Evolutionary conservation across 2,329 filamentous ascomycete genomes (phyloP).

Genomic region (Xylaria digitata): DNA sequence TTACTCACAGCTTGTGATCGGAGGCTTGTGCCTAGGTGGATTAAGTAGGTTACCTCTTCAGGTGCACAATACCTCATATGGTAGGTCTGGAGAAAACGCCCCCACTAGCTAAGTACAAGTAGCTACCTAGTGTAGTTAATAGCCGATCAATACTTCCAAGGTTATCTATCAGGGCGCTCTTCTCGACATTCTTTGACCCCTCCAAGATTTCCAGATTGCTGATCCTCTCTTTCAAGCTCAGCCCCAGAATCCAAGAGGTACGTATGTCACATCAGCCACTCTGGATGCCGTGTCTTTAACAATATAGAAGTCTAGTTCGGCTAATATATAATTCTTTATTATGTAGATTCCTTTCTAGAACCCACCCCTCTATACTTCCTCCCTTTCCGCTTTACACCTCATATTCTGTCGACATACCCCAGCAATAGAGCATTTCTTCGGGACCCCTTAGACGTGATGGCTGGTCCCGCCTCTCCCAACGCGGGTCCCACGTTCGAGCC

Average conservation of each 20-base stretch:
- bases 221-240: constrained; percentile 26
- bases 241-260: constrained; percentile 32
- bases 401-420: constrained; percentile 10
- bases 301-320: constrained; percentile 11
- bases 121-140: not conserved
- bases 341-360: constrained; percentile 24
- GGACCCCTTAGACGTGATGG: constrained; percentile 56
- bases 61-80: too few species aligned
- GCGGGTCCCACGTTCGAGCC: constrained; percentile 69
- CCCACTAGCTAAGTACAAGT: constrained; percentile 1
- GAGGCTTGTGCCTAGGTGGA: not conserved
- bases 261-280: constrained; percentile 27
- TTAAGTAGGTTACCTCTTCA: not conserved
- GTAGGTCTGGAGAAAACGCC: not conserved
- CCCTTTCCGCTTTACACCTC: constrained; percentile 10
- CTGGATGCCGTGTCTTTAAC: constrained; percentile 20
- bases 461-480: constrained; percentile 68
- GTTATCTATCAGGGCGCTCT: constrained; percentile 17
- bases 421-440: constrained; percentile 23
- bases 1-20: not conserved
- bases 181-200: constrained; percentile 22
- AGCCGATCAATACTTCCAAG: constrained; percentile 13
- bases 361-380: constrained; percentile 3
- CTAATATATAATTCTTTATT: constrained; percentile 25
- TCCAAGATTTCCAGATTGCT: constrained; percentile 30